Evolutionary conservation across 2,329 filamentous ascomycete genomes (phyloP), one percentile per base, ranked within the genome.

Genomic region (Cordyceps cateniannulata): DNA sequence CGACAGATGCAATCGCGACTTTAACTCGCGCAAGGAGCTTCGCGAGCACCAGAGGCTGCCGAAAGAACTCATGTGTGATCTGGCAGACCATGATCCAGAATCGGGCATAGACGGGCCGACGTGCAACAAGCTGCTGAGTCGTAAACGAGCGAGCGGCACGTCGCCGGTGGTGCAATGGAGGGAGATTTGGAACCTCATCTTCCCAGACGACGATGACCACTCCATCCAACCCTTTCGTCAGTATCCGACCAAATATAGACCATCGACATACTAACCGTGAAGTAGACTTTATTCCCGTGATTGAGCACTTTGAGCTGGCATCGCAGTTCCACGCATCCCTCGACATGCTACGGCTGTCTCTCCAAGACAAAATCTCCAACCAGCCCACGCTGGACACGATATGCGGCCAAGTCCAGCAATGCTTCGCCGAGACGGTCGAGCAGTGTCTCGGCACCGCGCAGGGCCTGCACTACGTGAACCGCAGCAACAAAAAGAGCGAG

Each of bases 161-260:
- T 75, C 73, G 2, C 64, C 73, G 0, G 71, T 74, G 6, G 70
- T 75, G 0, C 75, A 77, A 48, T 77, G 75, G 75, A 69, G 66
- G 18, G 75, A 77, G 58, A 73, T 77, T 1, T 77, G 75, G 75
- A 74, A 70, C n/a, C 73, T 77, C 9, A 64, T 77, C 0, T 77
- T 77, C 57, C 75, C 75, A 0, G 75, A 77, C 44, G 75, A 77
- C 18, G 73, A 59, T 5, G 56, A 59, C 29, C 24, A 52, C 10
- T 2, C 16, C 1, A 29, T 58, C 35, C 29, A 22, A 18, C 49
- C 45, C 8, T 58, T 50, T 20, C 49, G 55, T 58, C 5, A 27
- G 55, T 27, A 7, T 42, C 7, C 6, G 1, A 5, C 38, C 5
- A 2, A 2, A 10, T 1, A 1, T 10, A 18, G 4, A 25, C 5